These are phyloP conservation scores for Saccharomycopsis capsularis DNA, from an alignment of 805 yeast species.

Conservation along the genomic window DNA sequence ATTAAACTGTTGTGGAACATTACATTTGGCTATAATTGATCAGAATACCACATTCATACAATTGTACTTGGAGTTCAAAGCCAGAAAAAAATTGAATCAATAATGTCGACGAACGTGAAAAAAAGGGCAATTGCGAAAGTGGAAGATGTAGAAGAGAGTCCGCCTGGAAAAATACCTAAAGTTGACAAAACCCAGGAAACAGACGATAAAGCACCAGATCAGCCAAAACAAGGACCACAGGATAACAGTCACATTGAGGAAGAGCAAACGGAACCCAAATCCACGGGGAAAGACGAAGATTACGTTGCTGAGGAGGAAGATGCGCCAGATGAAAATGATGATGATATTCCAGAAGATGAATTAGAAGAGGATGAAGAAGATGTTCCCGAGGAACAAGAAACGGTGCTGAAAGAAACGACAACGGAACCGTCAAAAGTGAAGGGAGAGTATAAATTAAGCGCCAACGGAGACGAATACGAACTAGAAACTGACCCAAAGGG, in stretches of 20 bases:
- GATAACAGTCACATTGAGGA: background rate
- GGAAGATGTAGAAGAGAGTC: too few relatives aligned
- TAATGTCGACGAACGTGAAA: too few relatives aligned
- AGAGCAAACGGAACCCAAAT: too few relatives aligned
- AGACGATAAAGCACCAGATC: background rate
- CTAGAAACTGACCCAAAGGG: slow-evolving; percentile 62
- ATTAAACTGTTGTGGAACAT: too few relatives aligned
- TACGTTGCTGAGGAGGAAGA: slow-evolving; percentile 26
- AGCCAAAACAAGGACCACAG: background rate
- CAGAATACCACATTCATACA: too few relatives aligned
- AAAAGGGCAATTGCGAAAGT: too few relatives aligned
- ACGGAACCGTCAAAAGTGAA: slow-evolving; percentile 20
- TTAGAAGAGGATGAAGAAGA: slow-evolving; percentile 28
- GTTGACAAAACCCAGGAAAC: too few relatives aligned
- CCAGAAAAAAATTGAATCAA: too few relatives aligned
- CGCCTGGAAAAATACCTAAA: too few relatives aligned
- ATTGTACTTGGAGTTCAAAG: too few relatives aligned
- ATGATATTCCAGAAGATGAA: slow-evolving; percentile 24
- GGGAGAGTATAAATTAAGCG: background rate
- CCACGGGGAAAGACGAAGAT: background rate
- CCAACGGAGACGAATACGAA: slow-evolving; percentile 64
- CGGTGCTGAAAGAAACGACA: slow-evolving; percentile 21
- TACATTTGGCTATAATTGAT: too few relatives aligned
- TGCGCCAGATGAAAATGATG: slow-evolving; percentile 29
- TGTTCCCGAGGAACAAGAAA: slow-evolving; percentile 26